A percentile compares a stretch with the other conserved stretches of the same genome.
Conservation (phyloP, 2,329 filamentous ascomycete genomes). For the Neodidymelliopsis sp. region DNA sequence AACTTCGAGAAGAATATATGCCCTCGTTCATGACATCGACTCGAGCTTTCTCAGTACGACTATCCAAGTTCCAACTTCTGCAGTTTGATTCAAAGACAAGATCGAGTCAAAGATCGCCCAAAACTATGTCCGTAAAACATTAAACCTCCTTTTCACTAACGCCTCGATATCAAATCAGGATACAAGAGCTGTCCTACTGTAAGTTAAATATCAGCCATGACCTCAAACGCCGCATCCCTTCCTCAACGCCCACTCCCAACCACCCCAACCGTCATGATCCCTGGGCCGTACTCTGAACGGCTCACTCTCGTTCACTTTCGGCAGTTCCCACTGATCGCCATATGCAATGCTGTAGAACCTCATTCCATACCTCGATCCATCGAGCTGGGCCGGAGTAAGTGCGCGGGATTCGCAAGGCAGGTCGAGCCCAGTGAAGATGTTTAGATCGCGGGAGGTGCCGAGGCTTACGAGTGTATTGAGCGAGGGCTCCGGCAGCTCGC, state of each 20-base stretch:
- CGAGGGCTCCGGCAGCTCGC: constrained; percentile 17
- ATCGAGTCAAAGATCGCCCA: too few species aligned
- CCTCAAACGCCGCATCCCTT: constrained; percentile 17
- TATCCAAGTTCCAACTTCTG: neutral
- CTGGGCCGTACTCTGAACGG: constrained; percentile 24
- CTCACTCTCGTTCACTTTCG: constrained; percentile 1
- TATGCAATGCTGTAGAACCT: constrained; percentile 22
- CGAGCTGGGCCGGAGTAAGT: constrained; percentile 24
- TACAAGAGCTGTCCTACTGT: too few species aligned
- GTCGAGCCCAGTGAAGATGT: neutral
- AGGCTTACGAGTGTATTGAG: constrained; percentile 10
- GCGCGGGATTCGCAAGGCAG: constrained; percentile 22
- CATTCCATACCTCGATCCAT: constrained; percentile 30
- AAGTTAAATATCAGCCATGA: too few species aligned
- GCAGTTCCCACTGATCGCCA: constrained; percentile 22
- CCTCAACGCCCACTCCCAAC: constrained; percentile 27
- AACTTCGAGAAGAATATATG: neutral
- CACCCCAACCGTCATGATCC: constrained; percentile 31
- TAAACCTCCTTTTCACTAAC: too few species aligned
- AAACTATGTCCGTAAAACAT: too few species aligned
- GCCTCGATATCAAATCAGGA: too few species aligned
- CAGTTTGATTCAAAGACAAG: neutral
- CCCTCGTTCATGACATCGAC: neutral
- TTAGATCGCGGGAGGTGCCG: neutral
- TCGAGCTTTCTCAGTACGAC: too few species aligned